Base-by-base conservation (phyloP, 2,329 filamentous ascomycete species). In the Fusarium praegraminearum region DNA sequence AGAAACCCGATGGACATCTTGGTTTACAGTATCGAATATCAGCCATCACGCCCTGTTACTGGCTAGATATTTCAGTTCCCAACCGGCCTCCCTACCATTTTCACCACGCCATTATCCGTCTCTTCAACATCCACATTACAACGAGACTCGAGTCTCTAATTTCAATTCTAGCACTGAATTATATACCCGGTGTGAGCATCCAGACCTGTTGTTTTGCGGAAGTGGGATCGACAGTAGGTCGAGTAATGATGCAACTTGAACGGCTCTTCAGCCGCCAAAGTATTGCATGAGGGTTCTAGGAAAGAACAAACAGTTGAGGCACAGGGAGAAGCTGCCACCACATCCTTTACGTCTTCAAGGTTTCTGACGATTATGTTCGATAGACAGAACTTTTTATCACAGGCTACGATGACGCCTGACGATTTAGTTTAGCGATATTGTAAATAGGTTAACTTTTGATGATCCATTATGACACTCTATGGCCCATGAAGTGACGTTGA, bases 101-200 rank as follows among this genome's bases (percentile, higher is more conserved):
- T 30, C 45, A 60, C 28, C 41, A 30, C 30, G 43, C 52, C 51
- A 35, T 56, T 54, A 35, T 28, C 41, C 49, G 38, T 53, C 53
- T 53, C 16, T 55, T 33, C 45, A 35, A 66, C 36, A 46, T 58
- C 67, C 40, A 24, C 58, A 55, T 56, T 64, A 54, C 71, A 43
- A 70, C 50, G 61, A 73, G 65, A 65, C 57, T 46, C 28, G 18
- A 10, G 40, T 67, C 67, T 62, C 54, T 62, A 60, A 44, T 73
- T 62, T 75, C 60, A 65, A 70, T 73, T 75, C 71, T 67, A 59
- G 55, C 63, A 53, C 59, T 65, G 53, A 73, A 68, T 71, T 72
- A 74, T 75, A 75, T 75, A 75, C 73, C 73, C 73, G 71, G 70
- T 65, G 69, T 40, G 56, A 70, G 33, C 65, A 71, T 64, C 64